A percentile compares a stretch with the other conserved stretches of the same genome.
These are phyloP conservation scores for Neophaeococcomyces mojaviensis DNA, from an alignment of 2,329 filamentous ascomycete genomes.

Conservation along the genomic window DNA sequence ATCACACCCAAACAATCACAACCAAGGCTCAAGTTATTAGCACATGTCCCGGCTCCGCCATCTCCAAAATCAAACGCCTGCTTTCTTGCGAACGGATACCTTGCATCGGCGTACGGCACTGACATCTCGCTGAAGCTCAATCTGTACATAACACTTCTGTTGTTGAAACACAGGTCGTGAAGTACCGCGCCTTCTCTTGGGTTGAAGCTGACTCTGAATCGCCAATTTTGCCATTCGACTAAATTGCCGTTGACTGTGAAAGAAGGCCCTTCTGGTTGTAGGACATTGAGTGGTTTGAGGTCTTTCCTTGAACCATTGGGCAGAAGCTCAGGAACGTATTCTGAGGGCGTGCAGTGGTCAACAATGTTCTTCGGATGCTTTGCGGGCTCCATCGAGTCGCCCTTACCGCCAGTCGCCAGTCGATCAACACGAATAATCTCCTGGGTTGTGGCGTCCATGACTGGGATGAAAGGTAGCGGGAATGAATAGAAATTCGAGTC, in stretches of 20 bases:
- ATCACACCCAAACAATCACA: constrained; percentile 64
- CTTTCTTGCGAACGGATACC: constrained; percentile 60
- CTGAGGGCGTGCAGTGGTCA: constrained; percentile 44
- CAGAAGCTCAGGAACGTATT: constrained; percentile 47
- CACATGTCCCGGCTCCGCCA: constrained; percentile 57
- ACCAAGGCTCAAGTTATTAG: constrained; percentile 60
- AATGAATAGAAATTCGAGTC: constrained; percentile 59
- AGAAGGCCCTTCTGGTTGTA: constrained; percentile 62
- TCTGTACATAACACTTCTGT: constrained; percentile 58
- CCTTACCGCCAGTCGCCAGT: constrained; percentile 45
- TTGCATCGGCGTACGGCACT: constrained; percentile 60
- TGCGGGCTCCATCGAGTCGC: constrained; percentile 40
- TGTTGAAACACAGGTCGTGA: constrained; percentile 62
- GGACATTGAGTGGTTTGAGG: constrained; percentile 63
- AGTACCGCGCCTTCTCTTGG: constrained; percentile 63
- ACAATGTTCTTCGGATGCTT: constrained; percentile 41
- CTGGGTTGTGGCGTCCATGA: constrained; percentile 52
- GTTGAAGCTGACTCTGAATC: constrained; percentile 60
- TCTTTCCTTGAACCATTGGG: constrained; percentile 42
- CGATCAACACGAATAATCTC: constrained; percentile 52
- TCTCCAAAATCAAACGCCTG: constrained; percentile 68
- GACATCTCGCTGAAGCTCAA: constrained; percentile 63
- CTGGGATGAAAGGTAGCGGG: constrained; percentile 51
- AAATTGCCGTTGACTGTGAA: constrained; percentile 49
- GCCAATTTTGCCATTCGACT: constrained; percentile 61